These are phyloP conservation scores for Cercospora sp. DNA, from an alignment of 2,329 filamentous ascomycete genomes.

Conservation along the genomic window DNA sequence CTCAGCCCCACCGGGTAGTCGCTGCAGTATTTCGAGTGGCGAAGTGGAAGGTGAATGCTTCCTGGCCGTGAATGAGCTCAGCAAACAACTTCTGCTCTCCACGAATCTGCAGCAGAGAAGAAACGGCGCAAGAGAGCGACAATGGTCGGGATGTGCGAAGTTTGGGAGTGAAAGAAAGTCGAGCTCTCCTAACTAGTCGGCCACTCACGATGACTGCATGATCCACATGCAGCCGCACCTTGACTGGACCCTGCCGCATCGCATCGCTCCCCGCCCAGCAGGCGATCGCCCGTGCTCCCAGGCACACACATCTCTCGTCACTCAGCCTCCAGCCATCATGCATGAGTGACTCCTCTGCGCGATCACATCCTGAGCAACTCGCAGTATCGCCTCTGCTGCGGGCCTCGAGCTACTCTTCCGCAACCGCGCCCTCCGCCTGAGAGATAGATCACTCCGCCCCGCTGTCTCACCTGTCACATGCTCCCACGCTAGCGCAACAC, in stretches of 20 bases:
- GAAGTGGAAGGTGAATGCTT: background rate
- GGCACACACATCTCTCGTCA: background rate
- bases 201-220: slow-evolving; percentile 13
- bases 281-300: background rate
- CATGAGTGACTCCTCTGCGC: slow-evolving; percentile 7
- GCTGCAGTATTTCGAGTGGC: slow-evolving; percentile 2
- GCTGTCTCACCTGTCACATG: slow-evolving; percentile 22
- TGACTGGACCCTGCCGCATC: slow-evolving; percentile 8
- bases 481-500: slow-evolving; percentile 10
- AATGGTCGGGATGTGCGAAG: slow-evolving; percentile 14
- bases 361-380: background rate
- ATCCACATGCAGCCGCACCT: slow-evolving; percentile 5
- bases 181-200: slow-evolving; percentile 7
- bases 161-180: background rate
- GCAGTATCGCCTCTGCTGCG: background rate
- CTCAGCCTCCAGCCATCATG: slow-evolving; percentile 7
- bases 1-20: background rate
- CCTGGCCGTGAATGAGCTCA: background rate
- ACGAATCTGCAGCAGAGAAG: background rate
- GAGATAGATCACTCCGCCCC: slow-evolving; percentile 1
- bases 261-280: background rate
- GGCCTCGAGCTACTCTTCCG: background rate
- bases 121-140: slow-evolving; percentile 20
- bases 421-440: background rate
- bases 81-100: background rate